phyloP scores from a whole-genome alignment of 345 rosid species.

The Noccaea caerulescens region DNA sequence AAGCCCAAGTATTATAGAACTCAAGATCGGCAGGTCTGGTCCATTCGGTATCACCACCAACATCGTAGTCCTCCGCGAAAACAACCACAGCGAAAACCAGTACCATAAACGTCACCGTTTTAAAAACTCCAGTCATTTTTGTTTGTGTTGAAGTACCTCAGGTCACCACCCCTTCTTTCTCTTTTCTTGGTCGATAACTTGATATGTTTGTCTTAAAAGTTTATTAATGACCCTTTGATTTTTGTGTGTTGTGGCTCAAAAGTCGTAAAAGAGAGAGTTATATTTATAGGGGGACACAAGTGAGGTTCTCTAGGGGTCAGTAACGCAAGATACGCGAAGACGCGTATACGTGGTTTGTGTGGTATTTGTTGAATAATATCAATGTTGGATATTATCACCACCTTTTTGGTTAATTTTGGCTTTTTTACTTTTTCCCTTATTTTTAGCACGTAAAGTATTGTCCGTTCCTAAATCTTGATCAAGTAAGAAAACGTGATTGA shows the following conservation, averaged over 20 bases:
- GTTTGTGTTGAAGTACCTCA: conserved; percentile 38
- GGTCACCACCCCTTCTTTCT: conserved; percentile 36
- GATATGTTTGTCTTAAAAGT: not conserved
- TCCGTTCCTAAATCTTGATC: not conserved
- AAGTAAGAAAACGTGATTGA: conserved; percentile 26
- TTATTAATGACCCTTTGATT: not conserved
- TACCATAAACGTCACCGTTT: conserved; percentile 31
- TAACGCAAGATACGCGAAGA: conserved; percentile 24
- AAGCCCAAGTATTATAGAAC: conserved; percentile 38
- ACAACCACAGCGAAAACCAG: conserved; percentile 39
- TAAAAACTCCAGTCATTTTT: conserved; percentile 38
- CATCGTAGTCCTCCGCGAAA: conserved; percentile 43
- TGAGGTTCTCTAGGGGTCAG: conserved; percentile 3
- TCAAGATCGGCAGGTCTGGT: conserved; percentile 19
- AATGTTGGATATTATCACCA: not conserved
- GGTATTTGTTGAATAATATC: conserved; percentile 23
- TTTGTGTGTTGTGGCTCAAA: conserved; percentile 28
- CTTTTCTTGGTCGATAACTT: conserved; percentile 13
- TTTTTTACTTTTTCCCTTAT: conserved; percentile 2
- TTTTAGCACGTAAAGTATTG: conserved; percentile 2
- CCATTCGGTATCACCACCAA: conserved; percentile 45
- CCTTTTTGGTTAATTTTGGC: conserved; percentile 35
- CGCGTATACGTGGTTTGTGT: conserved; percentile 29
- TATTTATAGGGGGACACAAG: conserved; percentile 29
- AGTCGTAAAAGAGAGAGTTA: conserved; percentile 15